These are phyloP conservation scores for Phytophthora megakarya DNA, from an alignment of 352 stramenopile genomes.

Conservation along the genomic window DNA sequence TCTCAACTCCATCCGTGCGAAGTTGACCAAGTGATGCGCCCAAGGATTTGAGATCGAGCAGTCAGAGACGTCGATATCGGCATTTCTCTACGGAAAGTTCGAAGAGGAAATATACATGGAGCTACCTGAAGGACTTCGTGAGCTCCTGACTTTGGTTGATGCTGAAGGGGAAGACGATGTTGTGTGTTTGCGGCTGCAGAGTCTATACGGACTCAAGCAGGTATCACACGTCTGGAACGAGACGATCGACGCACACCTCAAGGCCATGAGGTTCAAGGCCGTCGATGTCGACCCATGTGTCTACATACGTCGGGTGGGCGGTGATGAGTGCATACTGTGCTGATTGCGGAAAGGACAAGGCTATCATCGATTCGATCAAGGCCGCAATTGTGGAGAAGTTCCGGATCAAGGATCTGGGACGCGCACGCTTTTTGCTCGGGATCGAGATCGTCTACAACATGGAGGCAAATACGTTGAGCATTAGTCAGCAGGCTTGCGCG, in stretches of 20 bases:
- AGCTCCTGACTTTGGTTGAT: background rate
- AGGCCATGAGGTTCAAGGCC: background rate
- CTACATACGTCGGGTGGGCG: background rate
- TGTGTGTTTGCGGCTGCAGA: background rate
- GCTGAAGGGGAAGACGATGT: background rate
- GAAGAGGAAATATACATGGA: conserved; percentile 19
- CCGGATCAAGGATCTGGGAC: background rate
- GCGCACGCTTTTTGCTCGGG: background rate
- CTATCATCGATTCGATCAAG: background rate
- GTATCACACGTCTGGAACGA: background rate
- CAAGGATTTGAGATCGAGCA: conserved; percentile 6
- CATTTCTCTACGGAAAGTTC: conserved; percentile 4
- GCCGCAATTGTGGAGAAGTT: background rate
- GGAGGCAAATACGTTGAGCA: too few species aligned
- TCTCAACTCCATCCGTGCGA: background rate
- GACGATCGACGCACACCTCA: background rate
- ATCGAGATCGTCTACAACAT: background rate
- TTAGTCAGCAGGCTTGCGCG: too few species aligned
- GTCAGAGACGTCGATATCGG: background rate
- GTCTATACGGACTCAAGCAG: background rate
- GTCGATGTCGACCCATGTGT: background rate
- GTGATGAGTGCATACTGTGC: background rate
- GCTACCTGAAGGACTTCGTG: background rate
- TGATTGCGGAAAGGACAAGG: background rate
- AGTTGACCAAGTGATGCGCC: background rate